Percentiles rank a stretch among this genome's conserved stretches.
Evolutionary conservation across 2,329 filamentous ascomycete genomes (phyloP).

Genomic region (Phoma sp.): DNA sequence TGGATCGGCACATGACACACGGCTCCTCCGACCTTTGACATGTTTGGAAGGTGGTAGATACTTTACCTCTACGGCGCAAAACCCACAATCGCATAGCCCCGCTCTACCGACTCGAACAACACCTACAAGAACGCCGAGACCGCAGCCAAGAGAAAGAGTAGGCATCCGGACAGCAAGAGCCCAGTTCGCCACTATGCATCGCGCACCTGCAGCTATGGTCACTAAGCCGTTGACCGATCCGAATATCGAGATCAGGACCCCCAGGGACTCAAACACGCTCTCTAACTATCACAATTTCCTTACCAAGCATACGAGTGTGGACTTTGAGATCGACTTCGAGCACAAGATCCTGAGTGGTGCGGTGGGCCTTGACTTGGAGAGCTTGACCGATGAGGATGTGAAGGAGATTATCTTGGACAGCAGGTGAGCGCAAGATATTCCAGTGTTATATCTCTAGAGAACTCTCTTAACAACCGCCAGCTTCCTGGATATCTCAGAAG

Average conservation of each 20-base stretch:
- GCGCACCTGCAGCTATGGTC: slow-evolving; percentile 39
- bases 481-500: slow-evolving; percentile 73
- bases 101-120: not conserved
- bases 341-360: slow-evolving; percentile 77
- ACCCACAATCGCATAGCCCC: slow-evolving; percentile 12
- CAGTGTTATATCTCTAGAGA: not conserved
- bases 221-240: slow-evolving; percentile 48
- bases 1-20: slow-evolving; percentile 15
- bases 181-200: slow-evolving; percentile 28
- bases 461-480: slow-evolving; percentile 43
- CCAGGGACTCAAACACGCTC: slow-evolving; percentile 85
- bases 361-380: slow-evolving; percentile 78
- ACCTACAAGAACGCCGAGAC: slow-evolving; percentile 13
- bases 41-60: slow-evolving; percentile 19
- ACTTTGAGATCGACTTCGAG: slow-evolving; percentile 84
- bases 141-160: slow-evolving; percentile 10
- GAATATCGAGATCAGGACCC: slow-evolving; percentile 48
- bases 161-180: not conserved
- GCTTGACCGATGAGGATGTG: slow-evolving; percentile 73
- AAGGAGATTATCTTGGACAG: slow-evolving; percentile 86
- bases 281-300: slow-evolving; percentile 91
- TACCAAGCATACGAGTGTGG: slow-evolving; percentile 81
- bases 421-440: slow-evolving; percentile 51
- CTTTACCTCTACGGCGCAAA: slow-evolving; percentile 11
- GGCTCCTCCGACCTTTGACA: slow-evolving; percentile 13